Evolutionary conservation across 352 stramenopile genomes (phyloP).

Genomic region (Globisporangium viniferum): DNA sequence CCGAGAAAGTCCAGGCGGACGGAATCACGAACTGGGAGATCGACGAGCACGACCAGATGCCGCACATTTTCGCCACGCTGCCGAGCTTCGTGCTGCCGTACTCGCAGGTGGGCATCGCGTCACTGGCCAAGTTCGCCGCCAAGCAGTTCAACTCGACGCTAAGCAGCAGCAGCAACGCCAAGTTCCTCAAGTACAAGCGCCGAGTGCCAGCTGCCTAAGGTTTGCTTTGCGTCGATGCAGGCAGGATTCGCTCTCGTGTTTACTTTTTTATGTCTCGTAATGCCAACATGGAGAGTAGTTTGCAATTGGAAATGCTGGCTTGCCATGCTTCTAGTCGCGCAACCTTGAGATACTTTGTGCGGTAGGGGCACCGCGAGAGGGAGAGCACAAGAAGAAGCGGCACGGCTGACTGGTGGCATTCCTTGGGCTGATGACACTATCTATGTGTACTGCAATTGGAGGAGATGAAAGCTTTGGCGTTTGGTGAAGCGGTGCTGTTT

Average conservation of each 20-base stretch:
- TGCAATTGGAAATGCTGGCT: background rate
- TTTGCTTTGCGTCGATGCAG: background rate
- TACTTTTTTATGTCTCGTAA: background rate
- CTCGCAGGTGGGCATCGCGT: conserved; percentile 26
- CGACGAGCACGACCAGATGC: conserved; percentile 34
- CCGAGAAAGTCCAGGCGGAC: conserved; percentile 32
- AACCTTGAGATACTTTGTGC: background rate
- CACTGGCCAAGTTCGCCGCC: conserved; percentile 33
- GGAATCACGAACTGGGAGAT: conserved; percentile 40
- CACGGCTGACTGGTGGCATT: too few relatives aligned
- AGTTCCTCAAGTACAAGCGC: conserved; percentile 5
- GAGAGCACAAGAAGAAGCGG: too few relatives aligned
- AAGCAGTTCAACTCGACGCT: conserved; percentile 18
- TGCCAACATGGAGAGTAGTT: background rate
- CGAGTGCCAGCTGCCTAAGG: background rate
- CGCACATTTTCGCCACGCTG: conserved; percentile 41
- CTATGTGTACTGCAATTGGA: too few relatives aligned
- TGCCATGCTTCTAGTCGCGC: background rate
- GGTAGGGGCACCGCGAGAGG: too few relatives aligned
- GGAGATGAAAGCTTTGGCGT: background rate
- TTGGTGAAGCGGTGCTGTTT: background rate
- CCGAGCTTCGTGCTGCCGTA: conserved; percentile 38
- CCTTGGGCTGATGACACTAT: too few relatives aligned
- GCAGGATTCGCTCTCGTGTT: background rate
- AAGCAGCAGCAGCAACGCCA: background rate